Conservation (phyloP, 345 rosid genomes). For the Cardamine resedifolia region DNA sequence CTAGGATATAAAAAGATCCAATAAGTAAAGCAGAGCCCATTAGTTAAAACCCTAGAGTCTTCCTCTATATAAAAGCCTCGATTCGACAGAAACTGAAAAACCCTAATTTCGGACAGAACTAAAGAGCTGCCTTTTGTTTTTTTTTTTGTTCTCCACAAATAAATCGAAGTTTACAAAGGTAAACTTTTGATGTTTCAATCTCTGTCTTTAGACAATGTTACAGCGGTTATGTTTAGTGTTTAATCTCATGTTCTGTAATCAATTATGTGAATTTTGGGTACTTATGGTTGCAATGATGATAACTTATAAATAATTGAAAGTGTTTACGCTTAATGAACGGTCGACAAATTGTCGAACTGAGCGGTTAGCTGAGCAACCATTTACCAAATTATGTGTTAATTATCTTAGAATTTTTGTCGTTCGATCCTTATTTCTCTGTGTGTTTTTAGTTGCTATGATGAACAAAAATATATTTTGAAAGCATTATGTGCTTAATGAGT, state of each 20-base stretch:
- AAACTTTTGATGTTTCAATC: background rate
- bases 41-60: conserved; percentile 17
- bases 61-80: background rate
- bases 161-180: background rate
- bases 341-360: conserved; percentile 50
- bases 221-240: background rate
- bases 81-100: conserved; percentile 17
- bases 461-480: conserved; percentile 3
- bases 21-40: background rate
- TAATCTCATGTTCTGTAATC: background rate
- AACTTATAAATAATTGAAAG: conserved; percentile 31
- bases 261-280: background rate
- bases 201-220: background rate
- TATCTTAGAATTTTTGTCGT: background rate
- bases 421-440: rapidly evolving
- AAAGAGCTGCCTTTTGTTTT: background rate
- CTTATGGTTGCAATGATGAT: conserved; percentile 52
- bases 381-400: background rate
- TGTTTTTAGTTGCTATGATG: conserved; percentile 42
- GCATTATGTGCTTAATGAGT: conserved; percentile 39
- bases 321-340: conserved; percentile 44
- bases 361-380: conserved; percentile 62
- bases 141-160: background rate
- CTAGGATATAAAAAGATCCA: background rate
- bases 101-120: conserved; percentile 19